Base-by-base conservation (phyloP, 2,329 filamentous ascomycete genomes). In the Capronia americana region DNA sequence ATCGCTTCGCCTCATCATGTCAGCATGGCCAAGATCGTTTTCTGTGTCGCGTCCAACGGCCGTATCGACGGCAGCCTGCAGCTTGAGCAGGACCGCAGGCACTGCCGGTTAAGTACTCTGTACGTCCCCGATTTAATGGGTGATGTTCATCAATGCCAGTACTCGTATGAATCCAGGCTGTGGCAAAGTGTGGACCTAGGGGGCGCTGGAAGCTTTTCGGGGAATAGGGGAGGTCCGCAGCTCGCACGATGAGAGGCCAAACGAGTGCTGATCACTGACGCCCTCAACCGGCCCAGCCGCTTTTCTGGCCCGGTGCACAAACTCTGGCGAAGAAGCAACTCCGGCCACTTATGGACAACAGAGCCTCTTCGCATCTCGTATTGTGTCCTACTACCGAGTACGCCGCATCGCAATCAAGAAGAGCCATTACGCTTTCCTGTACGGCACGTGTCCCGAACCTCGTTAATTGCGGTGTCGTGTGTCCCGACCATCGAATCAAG, bases 1-100 rank as follows among this genome's bases (percentile, higher is more conserved):
- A 55, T 55, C 28, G 53, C 53, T 32, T 55, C 53, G 53, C 53
- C 24, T 11, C 53, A 34, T 55, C 53, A 55, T 55, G 53, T 55
- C 53, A 55, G 53, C 53, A 20, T 14, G 24, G 26, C 14, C n/a
- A 34, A 28, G 23, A 5, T n/a, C 53, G 17, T 3, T 8, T 20
- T 17, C 17, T 17, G 17, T 44, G 38, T n/a, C 14, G 38, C 12
- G 32, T 12, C 32, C 44, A 26, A 51, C 20, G 14, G 48, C 48
- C 24, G 48, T 51, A 28, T 14, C 14, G 10, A 23, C 20, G 8
- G 5, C 23, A 2, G 10, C 2, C 48, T 23, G 17, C 14, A 28
- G 24, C 10, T 26, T 26, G 48, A 51, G 24, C 3, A n/a, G 8
- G 12, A 3, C 4, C 20, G 20, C 14, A 26, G 8, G 38, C 38